A percentile compares a stretch with the other conserved stretches of the same genome.
Conservation (phyloP, 306 rosid genomes). For the Elaeagnus macrophylla region DNA sequence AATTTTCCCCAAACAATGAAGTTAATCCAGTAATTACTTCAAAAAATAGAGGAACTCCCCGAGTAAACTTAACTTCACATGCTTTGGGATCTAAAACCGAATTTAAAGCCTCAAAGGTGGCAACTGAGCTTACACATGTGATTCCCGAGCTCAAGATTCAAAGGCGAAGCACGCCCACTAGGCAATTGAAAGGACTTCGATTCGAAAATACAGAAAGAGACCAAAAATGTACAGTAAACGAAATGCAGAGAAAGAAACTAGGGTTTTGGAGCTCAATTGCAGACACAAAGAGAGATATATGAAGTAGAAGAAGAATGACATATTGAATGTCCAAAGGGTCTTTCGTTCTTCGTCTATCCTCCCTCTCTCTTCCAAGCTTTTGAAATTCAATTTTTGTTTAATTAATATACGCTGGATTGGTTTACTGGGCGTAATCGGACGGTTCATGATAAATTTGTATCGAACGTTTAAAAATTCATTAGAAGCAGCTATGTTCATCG, state of each 20-base stretch:
- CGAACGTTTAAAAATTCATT: conserved; percentile 47
- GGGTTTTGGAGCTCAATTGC: conserved; percentile 12
- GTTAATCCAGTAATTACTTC: conserved; percentile 24
- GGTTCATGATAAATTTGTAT: conserved; percentile 8
- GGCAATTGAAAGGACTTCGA: conserved; percentile 24
- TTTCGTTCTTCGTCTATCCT: conserved; percentile 50
- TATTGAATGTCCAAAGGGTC: conserved; percentile 29
- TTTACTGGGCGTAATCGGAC: conserved; percentile 25
- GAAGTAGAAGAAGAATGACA: conserved; percentile 14
- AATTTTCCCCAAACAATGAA: conserved; percentile 8
- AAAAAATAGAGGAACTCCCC: conserved; percentile 1
- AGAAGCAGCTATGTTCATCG: conserved; percentile 19
- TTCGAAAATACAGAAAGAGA: conserved; percentile 12
- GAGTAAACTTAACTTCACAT: conserved; percentile 31
- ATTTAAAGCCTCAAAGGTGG: conserved; percentile 10
- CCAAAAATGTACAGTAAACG: not conserved
- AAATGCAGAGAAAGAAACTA: conserved; percentile 13
- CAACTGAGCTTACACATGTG: conserved; percentile 5
- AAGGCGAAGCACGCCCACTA: conserved; percentile 23
- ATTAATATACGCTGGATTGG: conserved; percentile 61
- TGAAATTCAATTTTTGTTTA: conserved; percentile 90
- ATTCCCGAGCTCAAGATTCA: conserved; percentile 36
- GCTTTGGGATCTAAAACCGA: conserved; percentile 44
- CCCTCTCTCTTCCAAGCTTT: conserved; percentile 90
- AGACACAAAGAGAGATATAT: conserved; percentile 17